phyloP scores from a whole-genome alignment of 352 stramenopile species.

The Globisporangium echinulatum region DNA sequence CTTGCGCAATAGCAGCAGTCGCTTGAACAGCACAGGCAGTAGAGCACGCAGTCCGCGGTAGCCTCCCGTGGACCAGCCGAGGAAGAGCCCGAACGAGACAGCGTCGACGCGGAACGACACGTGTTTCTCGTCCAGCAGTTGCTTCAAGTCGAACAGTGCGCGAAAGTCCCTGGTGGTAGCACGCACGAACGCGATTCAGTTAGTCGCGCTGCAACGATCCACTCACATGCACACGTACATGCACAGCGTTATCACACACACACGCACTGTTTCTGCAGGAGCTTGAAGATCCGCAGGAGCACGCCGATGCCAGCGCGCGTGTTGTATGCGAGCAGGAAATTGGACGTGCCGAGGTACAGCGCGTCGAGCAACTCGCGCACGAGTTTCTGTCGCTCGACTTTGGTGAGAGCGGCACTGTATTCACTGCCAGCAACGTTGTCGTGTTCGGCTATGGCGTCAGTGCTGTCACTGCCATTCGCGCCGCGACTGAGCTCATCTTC shows the following conservation, averaged over 20 bases:
- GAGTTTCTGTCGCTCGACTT: slow-evolving; percentile 27
- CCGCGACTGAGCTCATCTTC: slow-evolving; percentile 1
- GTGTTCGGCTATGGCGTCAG: background rate
- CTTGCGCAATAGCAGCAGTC: slow-evolving; percentile 12
- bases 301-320: slow-evolving; percentile 73
- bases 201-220: too few species aligned
- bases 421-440: slow-evolving; percentile 2
- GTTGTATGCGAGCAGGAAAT: slow-evolving; percentile 87
- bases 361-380: slow-evolving; percentile 57
- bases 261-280: slow-evolving; percentile 51
- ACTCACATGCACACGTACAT: too few species aligned
- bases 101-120: slow-evolving; percentile 78
- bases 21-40: slow-evolving; percentile 38
- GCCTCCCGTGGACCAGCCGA: slow-evolving; percentile 79
- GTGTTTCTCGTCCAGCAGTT: slow-evolving; percentile 71
- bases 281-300: slow-evolving; percentile 59
- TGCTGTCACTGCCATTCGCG: slow-evolving; percentile 1
- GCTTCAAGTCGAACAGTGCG: slow-evolving; percentile 39
- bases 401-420: background rate
- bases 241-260: too few species aligned
- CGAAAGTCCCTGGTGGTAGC: slow-evolving; percentile 33
- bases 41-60: slow-evolving; percentile 60
- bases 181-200: background rate
- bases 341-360: slow-evolving; percentile 65
- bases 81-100: slow-evolving; percentile 79